A percentile compares a stretch with the other conserved stretches of the same genome.
phyloP scores from a whole-genome alignment of 305 asterid species.

The Fraxinus sp. region DNA sequence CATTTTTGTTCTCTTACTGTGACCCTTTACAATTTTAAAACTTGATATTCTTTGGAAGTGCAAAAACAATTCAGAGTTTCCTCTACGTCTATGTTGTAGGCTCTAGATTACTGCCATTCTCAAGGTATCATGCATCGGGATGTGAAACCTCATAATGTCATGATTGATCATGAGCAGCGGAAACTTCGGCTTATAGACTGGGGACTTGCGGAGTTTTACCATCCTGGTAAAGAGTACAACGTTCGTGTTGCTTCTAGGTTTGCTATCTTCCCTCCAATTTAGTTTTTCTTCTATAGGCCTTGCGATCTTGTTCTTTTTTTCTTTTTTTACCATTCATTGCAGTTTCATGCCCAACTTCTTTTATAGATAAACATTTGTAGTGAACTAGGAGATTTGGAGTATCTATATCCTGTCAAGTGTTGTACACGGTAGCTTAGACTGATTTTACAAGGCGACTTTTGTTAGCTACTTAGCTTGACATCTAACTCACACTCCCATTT shows the following conservation, averaged over 20 bases:
- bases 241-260: slow-evolving; percentile 93
- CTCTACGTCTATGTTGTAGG: slow-evolving; percentile 40
- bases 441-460: neutral
- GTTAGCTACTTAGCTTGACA: neutral
- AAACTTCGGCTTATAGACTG: slow-evolving; percentile 85
- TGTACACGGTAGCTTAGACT: neutral
- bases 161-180: slow-evolving; percentile 91
- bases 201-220: slow-evolving; percentile 93
- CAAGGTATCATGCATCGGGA: slow-evolving; percentile 97
- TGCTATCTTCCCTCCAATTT: slow-evolving; percentile 31
- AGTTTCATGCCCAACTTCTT: neutral
- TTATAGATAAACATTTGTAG: slow-evolving; percentile 2
- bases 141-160: slow-evolving; percentile 91
- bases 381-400: neutral
- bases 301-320: neutral
- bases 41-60: neutral
- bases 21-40: neutral
- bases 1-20: neutral
- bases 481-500: neutral
- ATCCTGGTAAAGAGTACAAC: slow-evolving; percentile 86
- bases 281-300: neutral
- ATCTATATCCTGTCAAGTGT: neutral
- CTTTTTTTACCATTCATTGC: neutral
- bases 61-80: slow-evolving; percentile 14
- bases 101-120: slow-evolving; percentile 84